These are phyloP conservation scores for Handroanthus guayacan DNA, from an alignment of 257 asterid genomes.

Conservation along the genomic window DNA sequence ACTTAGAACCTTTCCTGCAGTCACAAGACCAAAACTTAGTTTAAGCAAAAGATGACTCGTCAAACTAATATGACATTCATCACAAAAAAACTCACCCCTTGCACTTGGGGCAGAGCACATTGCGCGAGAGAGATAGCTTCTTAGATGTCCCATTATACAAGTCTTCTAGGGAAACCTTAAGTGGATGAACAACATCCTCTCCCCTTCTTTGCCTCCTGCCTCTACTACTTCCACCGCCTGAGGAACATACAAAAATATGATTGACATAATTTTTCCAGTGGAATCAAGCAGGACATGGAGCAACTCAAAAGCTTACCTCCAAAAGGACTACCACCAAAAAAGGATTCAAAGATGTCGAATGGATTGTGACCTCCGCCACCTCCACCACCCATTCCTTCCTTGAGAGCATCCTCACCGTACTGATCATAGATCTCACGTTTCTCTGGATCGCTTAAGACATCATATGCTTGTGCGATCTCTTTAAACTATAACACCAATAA, in stretches of 20 bases:
- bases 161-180: slow-evolving; percentile 91
- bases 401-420: slow-evolving; percentile 92
- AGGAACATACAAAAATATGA: background rate
- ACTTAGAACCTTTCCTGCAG: slow-evolving; percentile 89
- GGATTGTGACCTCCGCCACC: slow-evolving; percentile 79
- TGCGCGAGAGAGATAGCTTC: slow-evolving; percentile 90
- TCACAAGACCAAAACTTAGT: background rate
- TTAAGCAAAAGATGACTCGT: background rate
- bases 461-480: slow-evolving; percentile 91
- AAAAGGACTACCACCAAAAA: slow-evolving; percentile 82
- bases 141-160: slow-evolving; percentile 84
- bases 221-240: slow-evolving; percentile 92
- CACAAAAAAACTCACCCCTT: slow-evolving; percentile 66
- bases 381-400: slow-evolving; percentile 93
- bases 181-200: slow-evolving; percentile 90
- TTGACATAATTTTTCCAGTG: background rate
- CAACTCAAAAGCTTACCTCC: slow-evolving; percentile 59
- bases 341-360: slow-evolving; percentile 77
- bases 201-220: slow-evolving; percentile 94
- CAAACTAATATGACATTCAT: background rate
- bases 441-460: slow-evolving; percentile 79
- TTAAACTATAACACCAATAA: slow-evolving; percentile 58
- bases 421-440: slow-evolving; percentile 91
- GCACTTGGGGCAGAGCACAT: slow-evolving; percentile 79
- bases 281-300: background rate